These are phyloP conservation scores for Adenanthera pavonina DNA, from an alignment of 306 rosid genomes.

Conservation along the genomic window DNA sequence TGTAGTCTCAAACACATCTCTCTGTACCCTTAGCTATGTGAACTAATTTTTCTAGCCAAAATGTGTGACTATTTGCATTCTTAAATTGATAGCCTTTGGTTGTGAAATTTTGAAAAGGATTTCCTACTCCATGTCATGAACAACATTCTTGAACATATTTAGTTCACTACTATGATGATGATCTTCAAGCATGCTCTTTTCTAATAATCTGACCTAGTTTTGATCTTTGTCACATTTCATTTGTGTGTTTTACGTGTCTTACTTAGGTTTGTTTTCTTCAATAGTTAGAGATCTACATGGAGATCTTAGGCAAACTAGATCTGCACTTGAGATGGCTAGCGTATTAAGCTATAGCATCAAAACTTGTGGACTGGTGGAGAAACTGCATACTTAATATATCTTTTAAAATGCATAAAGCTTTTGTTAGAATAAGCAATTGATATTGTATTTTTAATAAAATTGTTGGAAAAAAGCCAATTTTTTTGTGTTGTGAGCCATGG, in stretches of 20 bases:
- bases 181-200: slow-evolving; percentile 15
- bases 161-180: slow-evolving; percentile 4
- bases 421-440: slow-evolving; percentile 14
- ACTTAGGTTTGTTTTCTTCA: slow-evolving; percentile 30
- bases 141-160: not conserved
- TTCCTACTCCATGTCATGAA: slow-evolving; percentile 32
- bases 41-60: not conserved
- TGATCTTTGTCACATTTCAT: not conserved
- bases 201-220: slow-evolving; percentile 8
- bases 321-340: slow-evolving; percentile 87
- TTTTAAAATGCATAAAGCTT: slow-evolving; percentile 19
- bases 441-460: not conserved
- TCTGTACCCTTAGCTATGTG: not conserved
- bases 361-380: slow-evolving; percentile 90
- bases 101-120: slow-evolving; percentile 2
- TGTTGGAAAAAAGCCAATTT: slow-evolving; percentile 11
- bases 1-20: slow-evolving; percentile 5
- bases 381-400: slow-evolving; percentile 51
- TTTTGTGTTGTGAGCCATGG: slow-evolving; percentile 16
- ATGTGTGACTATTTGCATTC: not conserved
- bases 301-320: slow-evolving; percentile 79
- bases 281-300: slow-evolving; percentile 96
- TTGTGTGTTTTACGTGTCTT: not conserved
- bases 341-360: slow-evolving; percentile 74
- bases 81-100: slow-evolving; percentile 4